Evolutionary conservation across 352 stramenopile genomes (phyloP).

Genomic region (Aphanomyces cochlioides): DNA sequence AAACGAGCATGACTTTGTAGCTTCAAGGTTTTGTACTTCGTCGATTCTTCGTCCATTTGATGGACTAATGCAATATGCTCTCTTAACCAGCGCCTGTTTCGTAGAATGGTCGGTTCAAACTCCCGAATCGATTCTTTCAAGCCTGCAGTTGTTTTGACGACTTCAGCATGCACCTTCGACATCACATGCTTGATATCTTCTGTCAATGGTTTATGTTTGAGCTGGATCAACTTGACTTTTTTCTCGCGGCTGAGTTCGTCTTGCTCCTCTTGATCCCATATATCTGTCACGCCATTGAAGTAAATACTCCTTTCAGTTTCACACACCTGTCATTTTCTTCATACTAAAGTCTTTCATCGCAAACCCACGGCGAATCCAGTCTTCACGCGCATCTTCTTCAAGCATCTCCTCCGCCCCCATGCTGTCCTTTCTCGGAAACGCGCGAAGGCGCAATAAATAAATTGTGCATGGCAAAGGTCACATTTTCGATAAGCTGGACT

Average conservation of each 20-base stretch:
- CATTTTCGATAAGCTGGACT: not conserved
- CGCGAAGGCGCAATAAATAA: not conserved
- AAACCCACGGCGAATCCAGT: slow-evolving; percentile 66
- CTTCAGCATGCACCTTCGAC: slow-evolving; percentile 6
- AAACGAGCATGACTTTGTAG: slow-evolving; percentile 44
- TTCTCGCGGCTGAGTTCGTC: slow-evolving; percentile 38
- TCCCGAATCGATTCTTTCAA: slow-evolving; percentile 1
- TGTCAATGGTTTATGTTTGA: slow-evolving; percentile 25
- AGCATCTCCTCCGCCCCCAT: slow-evolving; percentile 46
- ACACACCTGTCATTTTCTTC: slow-evolving; percentile 52
- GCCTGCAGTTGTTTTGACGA: not conserved
- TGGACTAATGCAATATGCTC: slow-evolving; percentile 59
- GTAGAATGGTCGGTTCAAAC: slow-evolving; percentile 56
- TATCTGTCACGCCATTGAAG: slow-evolving; percentile 35
- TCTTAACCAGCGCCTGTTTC: slow-evolving; percentile 48
- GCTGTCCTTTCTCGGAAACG: not conserved
- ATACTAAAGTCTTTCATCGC: slow-evolving; percentile 64
- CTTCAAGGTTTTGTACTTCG: slow-evolving; percentile 50
- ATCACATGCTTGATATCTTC: slow-evolving; percentile 19
- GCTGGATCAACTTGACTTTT: slow-evolving; percentile 42
- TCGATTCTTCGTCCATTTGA: slow-evolving; percentile 55
- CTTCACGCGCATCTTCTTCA: slow-evolving; percentile 62
- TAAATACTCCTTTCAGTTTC: not conserved
- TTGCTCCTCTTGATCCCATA: slow-evolving; percentile 56
- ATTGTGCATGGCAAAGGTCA: slow-evolving; percentile 3